These are phyloP conservation scores for Cystoisospora suis DNA, from an alignment of 169 alveolate species.

Conservation along the genomic window DNA sequence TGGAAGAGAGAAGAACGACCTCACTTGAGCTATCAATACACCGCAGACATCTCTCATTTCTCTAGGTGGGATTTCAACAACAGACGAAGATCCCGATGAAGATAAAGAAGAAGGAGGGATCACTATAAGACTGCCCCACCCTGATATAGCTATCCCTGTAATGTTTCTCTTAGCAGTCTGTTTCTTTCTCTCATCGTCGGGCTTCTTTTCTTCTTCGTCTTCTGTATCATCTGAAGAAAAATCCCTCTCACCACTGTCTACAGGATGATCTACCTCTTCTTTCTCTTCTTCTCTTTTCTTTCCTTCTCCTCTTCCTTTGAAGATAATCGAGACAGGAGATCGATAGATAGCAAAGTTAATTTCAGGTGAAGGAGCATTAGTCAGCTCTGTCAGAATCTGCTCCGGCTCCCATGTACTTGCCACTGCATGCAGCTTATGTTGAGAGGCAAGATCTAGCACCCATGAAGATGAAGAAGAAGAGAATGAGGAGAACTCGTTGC, in stretches of 20 bases:
- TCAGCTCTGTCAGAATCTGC: constrained; percentile 13
- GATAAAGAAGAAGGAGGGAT: not conserved
- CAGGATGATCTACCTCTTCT: not conserved
- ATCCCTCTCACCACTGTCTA: not conserved
- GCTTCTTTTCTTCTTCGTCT: too few species aligned
- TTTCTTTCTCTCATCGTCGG: too few species aligned
- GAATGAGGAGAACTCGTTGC: not conserved
- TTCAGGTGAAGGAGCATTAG: not conserved
- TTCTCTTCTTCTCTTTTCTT: not conserved
- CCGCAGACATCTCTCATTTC: not conserved
- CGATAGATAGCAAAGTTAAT: not conserved
- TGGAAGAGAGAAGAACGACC: constrained; percentile 15
- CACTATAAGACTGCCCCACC: not conserved
- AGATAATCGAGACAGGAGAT: not conserved
- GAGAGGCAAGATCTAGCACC: constrained; percentile 25
- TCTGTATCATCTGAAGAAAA: too few species aligned
- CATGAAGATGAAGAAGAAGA: not conserved
- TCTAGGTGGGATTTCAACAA: not conserved
- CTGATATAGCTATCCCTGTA: not conserved
- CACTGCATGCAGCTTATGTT: constrained; percentile 17
- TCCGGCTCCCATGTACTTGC: constrained; percentile 18
- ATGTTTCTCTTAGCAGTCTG: too few species aligned
- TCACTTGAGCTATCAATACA: constrained; percentile 6
- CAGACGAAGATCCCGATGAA: not conserved
- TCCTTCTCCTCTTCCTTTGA: not conserved